A percentile compares a stretch with the other conserved stretches of the same genome.
These are phyloP conservation scores for Chytridiales sp. DNA, from an alignment of 371 early-diverging fungal species.

Conservation along the genomic window DNA sequence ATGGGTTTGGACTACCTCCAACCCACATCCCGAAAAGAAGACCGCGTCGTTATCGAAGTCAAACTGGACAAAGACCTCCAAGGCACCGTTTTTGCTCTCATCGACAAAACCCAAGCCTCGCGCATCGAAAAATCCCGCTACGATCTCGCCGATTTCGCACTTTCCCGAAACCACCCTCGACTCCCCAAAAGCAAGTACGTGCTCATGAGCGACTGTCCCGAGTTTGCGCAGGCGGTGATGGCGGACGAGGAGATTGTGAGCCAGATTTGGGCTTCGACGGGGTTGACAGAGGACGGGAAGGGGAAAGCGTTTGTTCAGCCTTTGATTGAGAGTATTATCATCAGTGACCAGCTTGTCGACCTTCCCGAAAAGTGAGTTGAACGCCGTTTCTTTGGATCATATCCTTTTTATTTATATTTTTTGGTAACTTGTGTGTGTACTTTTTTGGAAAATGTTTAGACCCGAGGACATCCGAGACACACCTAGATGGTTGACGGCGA, in stretches of 20 bases:
- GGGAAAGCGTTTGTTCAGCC: constrained; percentile 26
- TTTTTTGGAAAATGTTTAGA: constrained; percentile 11
- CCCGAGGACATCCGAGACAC: constrained; percentile 30
- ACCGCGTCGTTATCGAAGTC: constrained; percentile 23
- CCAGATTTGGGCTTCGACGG: constrained; percentile 38
- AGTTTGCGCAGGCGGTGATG: constrained; percentile 40
- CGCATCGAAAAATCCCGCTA: constrained; percentile 58
- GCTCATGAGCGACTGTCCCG: constrained; percentile 47
- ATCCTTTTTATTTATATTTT: not conserved
- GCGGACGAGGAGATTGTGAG: constrained; percentile 29
- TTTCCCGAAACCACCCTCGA: constrained; percentile 7
- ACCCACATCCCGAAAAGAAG: constrained; percentile 2
- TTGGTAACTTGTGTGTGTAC: not conserved
- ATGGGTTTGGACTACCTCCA: constrained; percentile 19
- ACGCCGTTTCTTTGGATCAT: not conserved
- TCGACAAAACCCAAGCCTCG: constrained; percentile 53
- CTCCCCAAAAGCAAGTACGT: constrained; percentile 40
- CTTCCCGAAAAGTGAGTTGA: constrained; percentile 29
- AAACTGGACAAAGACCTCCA: constrained; percentile 35
- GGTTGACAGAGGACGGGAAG: constrained; percentile 36
- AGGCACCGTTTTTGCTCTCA: constrained; percentile 67
- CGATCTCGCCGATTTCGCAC: constrained; percentile 56
- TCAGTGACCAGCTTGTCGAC: constrained; percentile 39
- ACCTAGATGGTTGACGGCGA: constrained; percentile 29
- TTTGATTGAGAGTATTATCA: constrained; percentile 39